Evolutionary conservation across 306 rosid genomes (phyloP), one percentile per base, ranked within the genome.

Genomic region (Astragalus glycyphyllos): DNA sequence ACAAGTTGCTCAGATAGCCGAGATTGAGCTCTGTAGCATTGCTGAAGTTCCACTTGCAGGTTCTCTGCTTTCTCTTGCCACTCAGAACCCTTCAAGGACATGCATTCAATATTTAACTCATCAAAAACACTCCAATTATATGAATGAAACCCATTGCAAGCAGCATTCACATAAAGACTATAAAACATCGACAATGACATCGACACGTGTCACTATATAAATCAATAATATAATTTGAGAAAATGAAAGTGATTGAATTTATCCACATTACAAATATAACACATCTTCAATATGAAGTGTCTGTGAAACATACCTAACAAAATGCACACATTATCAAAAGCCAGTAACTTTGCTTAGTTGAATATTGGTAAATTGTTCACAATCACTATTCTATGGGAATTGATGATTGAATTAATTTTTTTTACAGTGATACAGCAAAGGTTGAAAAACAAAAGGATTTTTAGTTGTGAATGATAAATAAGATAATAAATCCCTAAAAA

Each of bases 21-120:
- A 16, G 99, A 91, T 65, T 95, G 99, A 59, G 97, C 96, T 84
- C 89, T 95, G 78, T 95, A 91, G 81, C 92, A 87, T 67, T 95
- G 99, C 79, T 91, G 97, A 77, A 95, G 99, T 72, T 95, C 99
- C 77, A 82, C 53, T 71, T 91, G 89, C 73, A 89, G 77, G 58
- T 71, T 91, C 65, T 91, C 99, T 0, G 89, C 91, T 75, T 91
- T 95, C 86, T 91, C 97, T 71, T 95, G 87, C 99, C 99, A 95
- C 75, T 95, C 97, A 51, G 92, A 95, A 13, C 99, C 94, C 99
- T 91, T 65, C 50, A 84, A 53, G 12, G 4, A 60, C 79, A 73
- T 10, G 26, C 62, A 66, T 1, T 11, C 62, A 75, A 26, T 2
- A 56, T 8, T 67, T 23, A 69, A 54, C 64, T 69, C 64, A 71